Conservation (phyloP, 805 yeast species). For the Blastobotrys attinorum region DNA sequence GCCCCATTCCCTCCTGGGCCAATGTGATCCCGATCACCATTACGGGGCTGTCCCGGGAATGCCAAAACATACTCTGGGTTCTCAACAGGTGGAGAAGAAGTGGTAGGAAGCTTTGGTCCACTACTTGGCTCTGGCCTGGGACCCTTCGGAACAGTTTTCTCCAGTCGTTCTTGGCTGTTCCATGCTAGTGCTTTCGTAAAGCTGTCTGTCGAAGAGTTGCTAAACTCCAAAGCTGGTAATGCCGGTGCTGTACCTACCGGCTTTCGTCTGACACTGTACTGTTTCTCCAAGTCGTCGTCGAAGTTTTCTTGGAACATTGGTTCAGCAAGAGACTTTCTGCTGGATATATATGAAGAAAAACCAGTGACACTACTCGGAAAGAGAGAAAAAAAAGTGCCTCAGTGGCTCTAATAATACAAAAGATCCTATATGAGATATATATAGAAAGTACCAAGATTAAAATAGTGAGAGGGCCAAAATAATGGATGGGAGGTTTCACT, state of each 20-base stretch:
- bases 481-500: too few species aligned
- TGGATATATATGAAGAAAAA: too few species aligned
- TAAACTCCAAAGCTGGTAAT: slow-evolving; percentile 7
- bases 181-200: not conserved
- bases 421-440: too few species aligned
- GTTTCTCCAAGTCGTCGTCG: not conserved
- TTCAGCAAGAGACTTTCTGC: not conserved
- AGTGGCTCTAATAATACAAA: too few species aligned
- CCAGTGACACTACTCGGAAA: too few species aligned
- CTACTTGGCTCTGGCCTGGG: not conserved
- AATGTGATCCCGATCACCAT: too few species aligned
- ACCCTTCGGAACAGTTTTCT: not conserved
- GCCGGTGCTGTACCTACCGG: slow-evolving; percentile 17
- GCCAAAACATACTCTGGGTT: not conserved
- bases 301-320: not conserved
- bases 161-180: not conserved
- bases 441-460: too few species aligned
- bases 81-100: not conserved
- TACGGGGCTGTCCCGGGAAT: too few species aligned
- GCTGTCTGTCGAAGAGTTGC: not conserved
- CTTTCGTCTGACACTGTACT: slow-evolving; percentile 6
- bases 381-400: too few species aligned
- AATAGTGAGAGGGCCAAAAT: too few species aligned
- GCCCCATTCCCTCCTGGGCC: too few species aligned
- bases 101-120: not conserved